These are phyloP conservation scores for Rhodotorula sp. DNA, from an alignment of 1,284 basidiomycete genomes.

Conservation along the genomic window DNA sequence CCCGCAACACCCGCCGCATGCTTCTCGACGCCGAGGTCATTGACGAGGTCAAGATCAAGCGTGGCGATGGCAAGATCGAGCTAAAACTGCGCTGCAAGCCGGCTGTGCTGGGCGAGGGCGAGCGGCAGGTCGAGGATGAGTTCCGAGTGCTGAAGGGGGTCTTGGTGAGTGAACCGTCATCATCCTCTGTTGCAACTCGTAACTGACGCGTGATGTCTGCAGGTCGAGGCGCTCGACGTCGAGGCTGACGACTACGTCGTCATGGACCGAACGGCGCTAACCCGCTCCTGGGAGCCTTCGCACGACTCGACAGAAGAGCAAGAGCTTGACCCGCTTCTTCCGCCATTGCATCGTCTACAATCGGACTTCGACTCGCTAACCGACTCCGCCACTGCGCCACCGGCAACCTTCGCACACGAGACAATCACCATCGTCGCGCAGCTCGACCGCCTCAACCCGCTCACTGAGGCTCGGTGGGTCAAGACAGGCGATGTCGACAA, in stretches of 20 bases:
- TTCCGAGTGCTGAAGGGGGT: constrained; percentile 63
- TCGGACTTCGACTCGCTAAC: constrained; percentile 1
- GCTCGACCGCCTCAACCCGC: constrained; percentile 78
- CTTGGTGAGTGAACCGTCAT: constrained; percentile 58
- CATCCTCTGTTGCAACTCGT: too few relatives aligned
- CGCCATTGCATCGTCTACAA: constrained; percentile 43
- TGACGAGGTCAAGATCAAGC: constrained; percentile 72
- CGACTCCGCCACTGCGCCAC: too few relatives aligned
- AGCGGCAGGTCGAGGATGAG: constrained; percentile 54
- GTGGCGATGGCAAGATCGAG: constrained; percentile 81
- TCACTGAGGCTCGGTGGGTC: constrained; percentile 94
- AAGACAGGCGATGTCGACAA: constrained; percentile 89
- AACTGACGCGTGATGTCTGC: constrained; percentile 8
- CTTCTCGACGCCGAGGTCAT: constrained; percentile 86
- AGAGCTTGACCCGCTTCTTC: constrained; percentile 38
- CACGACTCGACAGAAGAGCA: constrained; percentile 5
- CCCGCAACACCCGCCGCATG: constrained; percentile 77
- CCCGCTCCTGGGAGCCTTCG: constrained; percentile 30
- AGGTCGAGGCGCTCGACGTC: constrained; percentile 76
- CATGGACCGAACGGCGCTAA: constrained; percentile 41
- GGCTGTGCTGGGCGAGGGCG: constrained; percentile 46
- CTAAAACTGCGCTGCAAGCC: constrained; percentile 63
- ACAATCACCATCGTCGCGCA: constrained; percentile 54
- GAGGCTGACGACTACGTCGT: constrained; percentile 52
- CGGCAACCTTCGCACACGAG: constrained; percentile 1